A percentile compares a stretch with the other conserved stretches of the same genome.
Conservation (phyloP, 441 rosid species). For the Gossypium trilobum region DNA sequence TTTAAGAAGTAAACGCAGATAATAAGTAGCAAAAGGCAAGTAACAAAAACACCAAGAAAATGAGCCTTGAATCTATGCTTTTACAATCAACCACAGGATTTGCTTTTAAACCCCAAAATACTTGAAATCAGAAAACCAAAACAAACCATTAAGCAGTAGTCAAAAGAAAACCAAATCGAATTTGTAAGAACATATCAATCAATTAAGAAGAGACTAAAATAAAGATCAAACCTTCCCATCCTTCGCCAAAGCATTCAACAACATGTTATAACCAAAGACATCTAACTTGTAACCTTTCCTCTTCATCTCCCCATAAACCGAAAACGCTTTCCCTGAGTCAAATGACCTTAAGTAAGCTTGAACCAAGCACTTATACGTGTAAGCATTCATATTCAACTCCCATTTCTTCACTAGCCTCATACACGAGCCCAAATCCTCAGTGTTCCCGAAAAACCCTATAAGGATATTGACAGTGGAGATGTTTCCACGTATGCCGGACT, state of each 20-base stretch:
- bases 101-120: neutral
- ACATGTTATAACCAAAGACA: slow-evolving; percentile 73
- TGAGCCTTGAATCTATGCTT: neutral
- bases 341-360: slow-evolving; percentile 71
- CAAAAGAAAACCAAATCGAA: neutral
- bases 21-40: neutral
- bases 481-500: slow-evolving; percentile 40
- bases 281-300: slow-evolving; percentile 63
- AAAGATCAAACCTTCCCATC: slow-evolving; percentile 46
- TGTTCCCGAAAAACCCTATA: slow-evolving; percentile 52
- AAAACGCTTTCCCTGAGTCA: slow-evolving; percentile 42
- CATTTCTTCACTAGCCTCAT: slow-evolving; percentile 52
- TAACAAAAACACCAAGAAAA: neutral
- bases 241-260: slow-evolving; percentile 77
- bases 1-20: neutral
- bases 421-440: slow-evolving; percentile 49
- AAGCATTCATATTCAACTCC: slow-evolving; percentile 68
- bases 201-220: neutral
- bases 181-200: neutral
- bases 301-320: slow-evolving; percentile 56
- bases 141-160: neutral
- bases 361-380: slow-evolving; percentile 68
- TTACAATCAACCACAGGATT: neutral
- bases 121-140: neutral
- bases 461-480: slow-evolving; percentile 73